Evolutionary conservation across 1,139 yeast genomes (phyloP).

Genomic region (Kurtzmaniella quercitrusa): DNA sequence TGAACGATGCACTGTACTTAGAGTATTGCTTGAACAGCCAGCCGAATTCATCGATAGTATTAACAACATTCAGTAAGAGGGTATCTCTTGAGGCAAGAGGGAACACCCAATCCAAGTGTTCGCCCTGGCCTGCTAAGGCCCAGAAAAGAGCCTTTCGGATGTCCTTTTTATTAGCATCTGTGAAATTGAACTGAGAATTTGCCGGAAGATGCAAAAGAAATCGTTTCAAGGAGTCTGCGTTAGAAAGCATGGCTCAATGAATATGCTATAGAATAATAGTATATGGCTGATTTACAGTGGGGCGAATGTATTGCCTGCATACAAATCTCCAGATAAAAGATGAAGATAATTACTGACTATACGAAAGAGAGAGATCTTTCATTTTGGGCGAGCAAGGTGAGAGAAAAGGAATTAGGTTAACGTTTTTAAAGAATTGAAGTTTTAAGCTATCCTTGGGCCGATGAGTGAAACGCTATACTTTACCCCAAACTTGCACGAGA

Average conservation of each 20-base stretch:
- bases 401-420: too few species aligned
- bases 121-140: slow-evolving; percentile 49
- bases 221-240: slow-evolving; percentile 14
- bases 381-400: too few species aligned
- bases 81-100: slow-evolving; percentile 28
- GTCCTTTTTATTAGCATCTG: slow-evolving; percentile 29
- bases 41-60: slow-evolving; percentile 19
- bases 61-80: slow-evolving; percentile 6
- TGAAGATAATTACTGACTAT: too few species aligned
- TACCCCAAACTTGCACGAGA: slow-evolving; percentile 28
- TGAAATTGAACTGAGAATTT: slow-evolving; percentile 32
- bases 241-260: slow-evolving; percentile 6
- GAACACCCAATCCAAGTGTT: slow-evolving; percentile 47
- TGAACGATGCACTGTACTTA: slow-evolving; percentile 11
- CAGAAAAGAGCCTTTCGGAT: slow-evolving; percentile 49
- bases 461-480: slow-evolving; percentile 13
- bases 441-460: too few species aligned
- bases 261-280: too few species aligned
- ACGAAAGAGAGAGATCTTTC: too few species aligned
- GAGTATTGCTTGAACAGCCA: slow-evolving; percentile 35
- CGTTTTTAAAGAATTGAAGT: too few species aligned
- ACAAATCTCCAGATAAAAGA: too few species aligned
- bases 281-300: too few species aligned
- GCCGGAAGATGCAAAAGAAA: slow-evolving; percentile 33
- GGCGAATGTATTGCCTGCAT: too few species aligned